Percentiles rank a stretch among this genome's conserved stretches.
These are phyloP conservation scores for Odontarrhena argentea DNA, from an alignment of 345 rosid genomes.

Conservation along the genomic window DNA sequence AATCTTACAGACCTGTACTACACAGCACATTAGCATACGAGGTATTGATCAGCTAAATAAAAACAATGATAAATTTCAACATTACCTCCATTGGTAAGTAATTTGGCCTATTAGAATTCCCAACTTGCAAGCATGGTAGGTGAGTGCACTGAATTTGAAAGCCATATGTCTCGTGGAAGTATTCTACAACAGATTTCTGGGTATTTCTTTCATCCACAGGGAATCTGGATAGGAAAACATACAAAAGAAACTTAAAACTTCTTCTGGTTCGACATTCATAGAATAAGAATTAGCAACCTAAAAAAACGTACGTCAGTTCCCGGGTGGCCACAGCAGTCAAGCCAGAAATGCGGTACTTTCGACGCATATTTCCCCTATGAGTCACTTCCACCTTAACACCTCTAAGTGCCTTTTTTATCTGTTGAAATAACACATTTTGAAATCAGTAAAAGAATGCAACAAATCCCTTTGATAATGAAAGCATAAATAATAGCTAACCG, in stretches of 20 bases:
- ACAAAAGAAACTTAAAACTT: neutral
- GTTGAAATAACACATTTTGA: conserved; percentile 22
- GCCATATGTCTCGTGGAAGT: conserved; percentile 80
- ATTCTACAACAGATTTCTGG: conserved; percentile 83
- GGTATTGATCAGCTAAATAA: neutral
- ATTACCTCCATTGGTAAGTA: conserved; percentile 94
- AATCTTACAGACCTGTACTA: conserved; percentile 82
- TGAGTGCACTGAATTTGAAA: conserved; percentile 72
- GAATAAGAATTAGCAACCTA: neutral
- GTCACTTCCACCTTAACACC: conserved; percentile 94
- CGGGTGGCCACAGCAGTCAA: conserved; percentile 89
- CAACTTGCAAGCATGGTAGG: conserved; percentile 94
- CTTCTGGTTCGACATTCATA: neutral
- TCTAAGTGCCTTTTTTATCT: conserved; percentile 93
- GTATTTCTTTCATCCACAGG: conserved; percentile 92
- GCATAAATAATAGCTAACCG: neutral
- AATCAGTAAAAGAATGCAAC: neutral
- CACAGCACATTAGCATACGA: conserved; percentile 19
- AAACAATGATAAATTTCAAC: neutral
- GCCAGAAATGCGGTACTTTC: conserved; percentile 91
- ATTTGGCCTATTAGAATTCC: conserved; percentile 85
- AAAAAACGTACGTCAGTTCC: conserved; percentile 71
- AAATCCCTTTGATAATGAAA: neutral
- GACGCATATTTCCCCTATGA: conserved; percentile 92
- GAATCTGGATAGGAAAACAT: conserved; percentile 48